Evolutionary conservation across 306 rosid species (phyloP).

Genomic region (Calophaca sinica): DNA sequence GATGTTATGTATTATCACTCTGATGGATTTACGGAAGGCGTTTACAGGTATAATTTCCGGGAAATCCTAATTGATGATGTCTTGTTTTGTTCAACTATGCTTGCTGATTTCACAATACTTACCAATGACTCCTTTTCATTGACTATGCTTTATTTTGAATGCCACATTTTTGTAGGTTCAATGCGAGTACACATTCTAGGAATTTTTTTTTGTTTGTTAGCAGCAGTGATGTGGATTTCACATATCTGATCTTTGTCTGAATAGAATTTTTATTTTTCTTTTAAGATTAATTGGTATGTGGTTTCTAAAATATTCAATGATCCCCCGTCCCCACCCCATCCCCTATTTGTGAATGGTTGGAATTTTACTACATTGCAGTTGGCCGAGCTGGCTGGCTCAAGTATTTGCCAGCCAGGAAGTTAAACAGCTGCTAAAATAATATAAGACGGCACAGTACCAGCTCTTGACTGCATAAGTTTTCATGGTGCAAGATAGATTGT

Average conservation of each 20-base stretch:
- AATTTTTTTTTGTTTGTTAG: neutral
- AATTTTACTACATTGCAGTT: slow-evolving; percentile 26
- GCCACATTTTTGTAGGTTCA: slow-evolving; percentile 27
- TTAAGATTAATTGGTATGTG: too few species aligned
- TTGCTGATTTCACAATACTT: slow-evolving; percentile 26
- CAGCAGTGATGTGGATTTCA: slow-evolving; percentile 6
- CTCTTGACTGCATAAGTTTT: slow-evolving; percentile 77
- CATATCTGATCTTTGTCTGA: neutral
- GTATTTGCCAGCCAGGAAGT: slow-evolving; percentile 35
- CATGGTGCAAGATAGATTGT: slow-evolving; percentile 74
- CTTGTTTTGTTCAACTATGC: slow-evolving; percentile 10
- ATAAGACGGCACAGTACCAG: slow-evolving; percentile 55
- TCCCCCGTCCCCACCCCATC: neutral
- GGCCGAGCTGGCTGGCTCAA: slow-evolving; percentile 39
- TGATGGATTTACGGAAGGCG: neutral
- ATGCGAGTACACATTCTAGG: neutral
- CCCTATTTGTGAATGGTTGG: neutral
- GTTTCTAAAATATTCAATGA: slow-evolving; percentile 2
- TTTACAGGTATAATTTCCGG: neutral
- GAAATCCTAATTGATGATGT: slow-evolving; percentile 24
- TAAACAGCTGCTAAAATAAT: slow-evolving; percentile 26
- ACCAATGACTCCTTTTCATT: slow-evolving; percentile 24
- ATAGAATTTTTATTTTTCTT: too few species aligned
- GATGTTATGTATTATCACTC: slow-evolving; percentile 32
- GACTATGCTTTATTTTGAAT: slow-evolving; percentile 29